These are phyloP conservation scores for Coffea humblotiana DNA, from an alignment of 305 asterid species.

Conservation along the genomic window DNA sequence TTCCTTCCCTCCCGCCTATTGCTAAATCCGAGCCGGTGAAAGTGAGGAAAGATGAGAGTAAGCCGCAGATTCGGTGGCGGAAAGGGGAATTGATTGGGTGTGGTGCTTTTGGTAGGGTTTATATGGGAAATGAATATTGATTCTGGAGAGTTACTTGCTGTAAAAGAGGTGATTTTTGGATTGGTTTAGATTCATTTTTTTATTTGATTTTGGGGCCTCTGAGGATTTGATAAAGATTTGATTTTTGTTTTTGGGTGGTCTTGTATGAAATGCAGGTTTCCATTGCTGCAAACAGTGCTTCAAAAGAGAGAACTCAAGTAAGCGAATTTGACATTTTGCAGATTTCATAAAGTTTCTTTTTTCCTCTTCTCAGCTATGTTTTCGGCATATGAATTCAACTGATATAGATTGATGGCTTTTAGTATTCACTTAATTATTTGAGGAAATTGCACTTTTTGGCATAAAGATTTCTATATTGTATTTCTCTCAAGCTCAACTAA, in stretches of 20 bases:
- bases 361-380: background rate
- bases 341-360: conserved; percentile 4
- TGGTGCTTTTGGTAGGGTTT: conserved; percentile 96
- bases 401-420: background rate
- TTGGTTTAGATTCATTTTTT: conserved; percentile 1
- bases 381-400: background rate
- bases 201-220: background rate
- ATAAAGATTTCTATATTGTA: background rate
- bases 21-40: conserved; percentile 31
- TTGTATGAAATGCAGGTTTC: conserved; percentile 61
- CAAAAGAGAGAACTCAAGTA: conserved; percentile 81
- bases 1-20: conserved; percentile 64
- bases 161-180: conserved; percentile 67
- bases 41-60: conserved; percentile 23
- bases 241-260: conserved; percentile 4
- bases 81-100: conserved; percentile 95
- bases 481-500: background rate
- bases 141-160: conserved; percentile 94
- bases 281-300: conserved; percentile 66
- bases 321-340: conserved; percentile 29
- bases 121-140: conserved; percentile 97
- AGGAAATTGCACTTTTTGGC: background rate
- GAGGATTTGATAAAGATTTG: conserved; percentile 25
- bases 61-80: conserved; percentile 75
- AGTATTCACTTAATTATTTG: background rate